Percentiles rank a stretch among this genome's conserved stretches.
These are phyloP conservation scores for Aspergillus haitiensis DNA, from an alignment of 495 filamentous ascomycete species.

Conservation along the genomic window DNA sequence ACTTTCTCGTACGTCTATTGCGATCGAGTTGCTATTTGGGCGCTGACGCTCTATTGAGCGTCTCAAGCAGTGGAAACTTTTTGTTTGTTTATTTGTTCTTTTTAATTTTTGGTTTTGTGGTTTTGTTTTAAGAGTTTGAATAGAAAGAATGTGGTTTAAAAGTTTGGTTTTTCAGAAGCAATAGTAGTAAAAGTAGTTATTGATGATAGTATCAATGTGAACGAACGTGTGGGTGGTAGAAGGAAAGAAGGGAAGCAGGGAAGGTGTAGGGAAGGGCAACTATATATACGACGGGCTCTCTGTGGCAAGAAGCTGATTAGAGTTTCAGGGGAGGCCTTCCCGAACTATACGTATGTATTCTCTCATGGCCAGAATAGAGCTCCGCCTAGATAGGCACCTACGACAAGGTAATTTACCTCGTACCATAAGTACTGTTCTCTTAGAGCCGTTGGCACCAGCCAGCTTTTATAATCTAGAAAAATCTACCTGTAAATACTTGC, in stretches of 20 bases:
- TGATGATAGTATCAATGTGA: background rate
- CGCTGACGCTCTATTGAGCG: background rate
- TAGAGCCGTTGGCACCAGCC: too few relatives aligned
- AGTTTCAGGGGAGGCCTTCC: too few relatives aligned
- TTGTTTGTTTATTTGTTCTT: too few relatives aligned
- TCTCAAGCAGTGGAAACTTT: background rate
- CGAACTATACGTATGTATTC: too few relatives aligned
- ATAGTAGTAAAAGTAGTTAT: background rate
- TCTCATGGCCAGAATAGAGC: too few relatives aligned
- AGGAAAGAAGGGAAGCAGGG: background rate
- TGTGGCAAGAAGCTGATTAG: background rate
- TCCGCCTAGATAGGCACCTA: too few relatives aligned
- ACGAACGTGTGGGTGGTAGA: background rate
- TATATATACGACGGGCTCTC: background rate
- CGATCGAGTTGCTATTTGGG: background rate
- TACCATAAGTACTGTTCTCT: too few relatives aligned
- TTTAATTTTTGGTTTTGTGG: too few relatives aligned
- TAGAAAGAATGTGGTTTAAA: background rate
- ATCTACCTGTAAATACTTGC: too few relatives aligned
- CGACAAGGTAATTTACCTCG: too few relatives aligned
- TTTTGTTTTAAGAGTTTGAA: too few relatives aligned
- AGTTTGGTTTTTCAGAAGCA: background rate
- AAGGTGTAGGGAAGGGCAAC: background rate
- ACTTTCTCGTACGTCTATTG: background rate
- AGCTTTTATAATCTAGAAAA: too few relatives aligned